Base-by-base conservation (phyloP, 176 grass and related monocot genomes). In the Carex pumila region DNA sequence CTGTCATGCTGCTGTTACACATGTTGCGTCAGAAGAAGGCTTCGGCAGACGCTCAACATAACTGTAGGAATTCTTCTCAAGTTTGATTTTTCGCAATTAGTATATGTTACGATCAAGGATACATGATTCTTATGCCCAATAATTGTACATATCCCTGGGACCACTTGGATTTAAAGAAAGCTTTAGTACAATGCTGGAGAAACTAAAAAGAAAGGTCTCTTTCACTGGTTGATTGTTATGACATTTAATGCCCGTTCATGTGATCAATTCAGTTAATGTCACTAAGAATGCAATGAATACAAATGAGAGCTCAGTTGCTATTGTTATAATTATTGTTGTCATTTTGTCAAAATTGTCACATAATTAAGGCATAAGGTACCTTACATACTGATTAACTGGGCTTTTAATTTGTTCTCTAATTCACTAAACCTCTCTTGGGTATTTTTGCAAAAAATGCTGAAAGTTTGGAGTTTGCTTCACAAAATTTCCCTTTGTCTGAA, bases 1-100 rank as follows among this genome's bases (percentile, higher is more conserved):
- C 81, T 99, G 10, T 95, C 96, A 13, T 99, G 96, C 80, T 99
- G 96, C 82, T 99, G 96, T 84, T 99, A 99, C 81, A 99, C 93
- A 79, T 99, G 96, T 79, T 99, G 96, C 47, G 65, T 99, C 63
- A 92, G 96, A 76, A 92, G 91, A 85, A 95, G 91, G 80, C 93
- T 99, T 69, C 88, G 96, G 5, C 88, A 91, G 83, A 93, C 85
- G 84, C 81, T 99, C 14, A 88, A 92, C 72, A 95, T 99, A 19
- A 83, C 81, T 86, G 96, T 94, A 99, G 56, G 37, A 86, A 68
- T 81, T 75, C n/a, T 50, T 72, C 36, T 21, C 6, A 14, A 57
- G 3, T 50, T 82, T 55, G 22, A 84, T 60, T 79, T 64, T 3
- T 13, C 30, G 43, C 37, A 39, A 81, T 37, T 54, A 63, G 25